Percentiles rank a stretch among this genome's conserved stretches.
These are phyloP conservation scores for Artomyces pyxidatus DNA, from an alignment of 768 basidiomycete species.

Conservation along the genomic window DNA sequence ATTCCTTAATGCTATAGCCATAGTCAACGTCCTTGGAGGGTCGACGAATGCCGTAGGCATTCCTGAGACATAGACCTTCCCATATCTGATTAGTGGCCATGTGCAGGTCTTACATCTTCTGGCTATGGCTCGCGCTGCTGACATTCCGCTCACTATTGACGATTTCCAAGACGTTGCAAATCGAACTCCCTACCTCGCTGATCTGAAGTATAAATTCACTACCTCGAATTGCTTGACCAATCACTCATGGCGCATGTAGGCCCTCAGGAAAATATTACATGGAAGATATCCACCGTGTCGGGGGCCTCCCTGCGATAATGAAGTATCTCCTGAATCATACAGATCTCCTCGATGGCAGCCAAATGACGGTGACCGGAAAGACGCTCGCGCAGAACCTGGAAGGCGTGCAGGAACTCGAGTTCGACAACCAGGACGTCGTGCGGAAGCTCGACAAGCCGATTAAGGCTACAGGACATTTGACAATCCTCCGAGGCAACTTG, in stretches of 20 bases:
- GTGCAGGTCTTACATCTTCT: conserved; percentile 70
- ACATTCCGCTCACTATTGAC: conserved; percentile 67
- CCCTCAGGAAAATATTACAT: conserved; percentile 85
- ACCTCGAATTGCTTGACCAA: not conserved
- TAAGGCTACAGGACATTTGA: conserved; percentile 80
- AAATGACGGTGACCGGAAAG: conserved; percentile 87
- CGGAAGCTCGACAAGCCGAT: conserved; percentile 67
- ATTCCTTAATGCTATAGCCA: conserved; percentile 78
- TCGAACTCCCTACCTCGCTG: conserved; percentile 78
- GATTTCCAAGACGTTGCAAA: conserved; percentile 80
- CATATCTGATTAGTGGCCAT: not conserved
- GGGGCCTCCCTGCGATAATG: conserved; percentile 76
- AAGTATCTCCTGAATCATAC: conserved; percentile 79
- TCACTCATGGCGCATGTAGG: conserved; percentile 28
- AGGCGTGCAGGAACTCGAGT: conserved; percentile 65
- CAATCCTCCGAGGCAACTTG: conserved; percentile 83
- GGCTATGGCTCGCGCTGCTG: conserved; percentile 78
- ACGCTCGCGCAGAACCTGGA: conserved; percentile 82
- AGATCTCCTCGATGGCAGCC: conserved; percentile 70
- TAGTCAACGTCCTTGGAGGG: conserved; percentile 75
- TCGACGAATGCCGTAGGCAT: conserved; percentile 74
- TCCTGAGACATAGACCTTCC: not conserved
- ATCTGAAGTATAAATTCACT: conserved; percentile 50
- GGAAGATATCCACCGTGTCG: conserved; percentile 83
- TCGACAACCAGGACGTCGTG: conserved; percentile 72